phyloP scores from a whole-genome alignment of 305 asterid species.

The Fraxinus sp. region DNA sequence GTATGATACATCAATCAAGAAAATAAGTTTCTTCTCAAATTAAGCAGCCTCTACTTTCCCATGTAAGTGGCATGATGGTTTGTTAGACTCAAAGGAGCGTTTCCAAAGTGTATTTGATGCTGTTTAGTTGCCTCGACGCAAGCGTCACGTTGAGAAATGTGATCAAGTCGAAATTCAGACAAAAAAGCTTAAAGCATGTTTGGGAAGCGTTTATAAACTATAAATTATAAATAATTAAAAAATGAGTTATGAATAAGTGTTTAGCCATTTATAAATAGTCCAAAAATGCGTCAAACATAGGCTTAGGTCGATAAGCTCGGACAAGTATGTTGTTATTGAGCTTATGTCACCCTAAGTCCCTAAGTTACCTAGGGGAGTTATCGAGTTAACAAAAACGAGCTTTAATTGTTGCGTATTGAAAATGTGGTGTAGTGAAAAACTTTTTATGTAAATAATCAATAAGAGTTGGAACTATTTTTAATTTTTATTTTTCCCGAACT shows the following conservation, averaged over 20 bases:
- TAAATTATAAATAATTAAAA: no score
- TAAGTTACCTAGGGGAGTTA: not conserved
- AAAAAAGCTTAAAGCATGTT: not conserved
- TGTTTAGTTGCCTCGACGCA: not conserved
- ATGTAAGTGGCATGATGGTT: constrained; percentile 17
- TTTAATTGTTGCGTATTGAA: no score
- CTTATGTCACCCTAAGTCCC: not conserved
- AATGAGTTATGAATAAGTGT: no score
- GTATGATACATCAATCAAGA: not conserved
- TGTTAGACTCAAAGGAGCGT: constrained; percentile 5
- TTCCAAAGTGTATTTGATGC: not conserved
- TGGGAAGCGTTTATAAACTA: no score
- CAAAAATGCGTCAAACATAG: not conserved
- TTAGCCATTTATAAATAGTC: no score
- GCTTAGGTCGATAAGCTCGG: not conserved
- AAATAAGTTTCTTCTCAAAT: constrained; percentile 3
- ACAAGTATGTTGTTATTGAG: not conserved
- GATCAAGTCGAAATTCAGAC: not conserved
- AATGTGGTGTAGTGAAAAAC: no score
- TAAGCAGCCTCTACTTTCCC: not conserved
- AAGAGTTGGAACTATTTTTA: no score
- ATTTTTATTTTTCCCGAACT: no score
- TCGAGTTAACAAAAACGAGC: not conserved
- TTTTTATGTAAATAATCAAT: no score
- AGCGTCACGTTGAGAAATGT: not conserved